Evolutionary conservation across 2,329 filamentous ascomycete genomes (phyloP).

Genomic region (Aspergillus sclerotialis): DNA sequence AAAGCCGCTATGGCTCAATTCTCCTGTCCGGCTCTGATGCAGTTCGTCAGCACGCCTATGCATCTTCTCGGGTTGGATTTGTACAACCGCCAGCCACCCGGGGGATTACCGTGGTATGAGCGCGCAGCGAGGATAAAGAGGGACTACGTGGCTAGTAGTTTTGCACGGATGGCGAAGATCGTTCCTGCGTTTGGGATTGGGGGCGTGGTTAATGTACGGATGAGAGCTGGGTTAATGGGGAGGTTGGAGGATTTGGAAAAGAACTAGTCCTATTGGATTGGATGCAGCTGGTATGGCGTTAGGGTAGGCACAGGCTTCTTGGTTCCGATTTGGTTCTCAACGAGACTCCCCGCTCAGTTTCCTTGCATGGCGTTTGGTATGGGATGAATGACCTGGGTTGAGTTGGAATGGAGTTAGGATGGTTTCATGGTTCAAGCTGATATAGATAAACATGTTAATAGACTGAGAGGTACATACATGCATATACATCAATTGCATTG

Average conservation of each 20-base stretch:
- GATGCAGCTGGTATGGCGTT: too few relatives aligned
- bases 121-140: slow-evolving; percentile 60
- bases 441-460: too few relatives aligned
- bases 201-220: slow-evolving; percentile 73
- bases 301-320: too few relatives aligned
- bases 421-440: too few relatives aligned
- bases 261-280: too few relatives aligned
- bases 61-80: slow-evolving; percentile 80
- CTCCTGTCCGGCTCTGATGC: slow-evolving; percentile 67
- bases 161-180: slow-evolving; percentile 75
- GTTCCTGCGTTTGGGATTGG: slow-evolving; percentile 84
- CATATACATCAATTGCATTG: too few relatives aligned
- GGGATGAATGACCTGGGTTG: too few relatives aligned
- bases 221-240: slow-evolving; percentile 6
- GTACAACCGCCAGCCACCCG: slow-evolving; percentile 61
- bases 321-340: too few relatives aligned
- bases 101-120: slow-evolving; percentile 46
- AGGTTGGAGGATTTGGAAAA: slow-evolving; percentile 6
- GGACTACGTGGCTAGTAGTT: slow-evolving; percentile 68
- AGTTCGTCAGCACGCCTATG: slow-evolving; percentile 73
- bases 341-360: too few relatives aligned
- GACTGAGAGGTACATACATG: too few relatives aligned
- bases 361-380: too few relatives aligned
- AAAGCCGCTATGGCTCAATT: slow-evolving; percentile 68
- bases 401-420: too few relatives aligned